Evolutionary conservation across 2,329 filamentous ascomycete genomes (phyloP).

Genomic region (Diplodia sapinea): DNA sequence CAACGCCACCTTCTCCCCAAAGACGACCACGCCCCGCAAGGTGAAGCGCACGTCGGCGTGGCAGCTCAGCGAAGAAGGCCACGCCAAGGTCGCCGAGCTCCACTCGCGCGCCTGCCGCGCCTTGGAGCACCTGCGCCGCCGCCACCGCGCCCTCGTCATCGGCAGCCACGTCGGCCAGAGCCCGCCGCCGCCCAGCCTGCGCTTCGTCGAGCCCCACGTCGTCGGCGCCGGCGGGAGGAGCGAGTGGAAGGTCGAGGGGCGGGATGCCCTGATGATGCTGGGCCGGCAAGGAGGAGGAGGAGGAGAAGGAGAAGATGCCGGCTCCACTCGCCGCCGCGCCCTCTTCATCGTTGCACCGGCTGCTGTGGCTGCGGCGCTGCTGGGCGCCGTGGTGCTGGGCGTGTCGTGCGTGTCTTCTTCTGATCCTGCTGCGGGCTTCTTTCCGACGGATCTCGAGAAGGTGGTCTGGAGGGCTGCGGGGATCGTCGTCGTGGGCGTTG

Average conservation of each 20-base stretch:
- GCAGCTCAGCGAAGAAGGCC: neutral
- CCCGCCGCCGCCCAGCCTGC: slow-evolving; percentile 1
- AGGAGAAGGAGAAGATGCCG: neutral
- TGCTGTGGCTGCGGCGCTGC: neutral
- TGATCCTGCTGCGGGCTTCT: slow-evolving; percentile 17
- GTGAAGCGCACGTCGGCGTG: neutral
- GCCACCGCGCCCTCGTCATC: slow-evolving; percentile 10
- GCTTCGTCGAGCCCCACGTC: neutral
- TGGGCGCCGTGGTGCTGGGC: neutral
- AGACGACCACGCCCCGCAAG: neutral
- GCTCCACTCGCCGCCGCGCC: neutral
- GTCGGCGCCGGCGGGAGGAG: neutral
- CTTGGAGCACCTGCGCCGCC: slow-evolving; percentile 19
- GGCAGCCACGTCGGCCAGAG: neutral
- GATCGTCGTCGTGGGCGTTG: neutral
- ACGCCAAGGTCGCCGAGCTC: slow-evolving; percentile 12
- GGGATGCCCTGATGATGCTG: neutral
- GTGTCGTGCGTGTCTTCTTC: slow-evolving; percentile 6
- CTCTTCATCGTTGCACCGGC: neutral
- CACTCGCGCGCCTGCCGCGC: slow-evolving; percentile 23
- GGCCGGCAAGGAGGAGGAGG: no score
- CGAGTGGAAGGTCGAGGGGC: neutral
- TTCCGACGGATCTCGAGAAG: slow-evolving; percentile 37
- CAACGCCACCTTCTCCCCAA: neutral
- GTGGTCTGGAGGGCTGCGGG: slow-evolving; percentile 35